phyloP scores from a whole-genome alignment of 768 basidiomycete genomes.

The Favolaschia claudopus region DNA sequence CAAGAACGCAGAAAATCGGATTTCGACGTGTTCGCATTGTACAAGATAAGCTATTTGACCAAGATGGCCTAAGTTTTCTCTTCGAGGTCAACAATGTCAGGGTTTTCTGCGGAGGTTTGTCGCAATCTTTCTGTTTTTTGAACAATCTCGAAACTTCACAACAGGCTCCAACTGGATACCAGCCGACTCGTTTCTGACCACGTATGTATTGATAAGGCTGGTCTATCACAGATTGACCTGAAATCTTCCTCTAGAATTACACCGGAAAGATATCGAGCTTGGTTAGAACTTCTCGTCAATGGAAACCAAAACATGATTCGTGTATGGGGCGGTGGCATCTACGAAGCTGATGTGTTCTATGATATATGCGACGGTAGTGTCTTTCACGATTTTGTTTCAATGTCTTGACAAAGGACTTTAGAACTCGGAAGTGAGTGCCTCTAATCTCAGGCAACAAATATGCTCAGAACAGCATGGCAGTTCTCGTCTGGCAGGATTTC shows the following conservation, averaged over 20 bases:
- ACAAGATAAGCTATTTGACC: slow-evolving; percentile 79
- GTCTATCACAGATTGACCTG: not conserved
- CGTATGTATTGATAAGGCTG: slow-evolving; percentile 49
- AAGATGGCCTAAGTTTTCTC: slow-evolving; percentile 83
- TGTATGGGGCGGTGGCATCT: slow-evolving; percentile 95
- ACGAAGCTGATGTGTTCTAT: slow-evolving; percentile 85
- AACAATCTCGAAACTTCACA: not conserved
- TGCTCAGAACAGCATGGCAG: slow-evolving; percentile 44
- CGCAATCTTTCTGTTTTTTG: not conserved
- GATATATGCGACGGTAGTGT: slow-evolving; percentile 77
- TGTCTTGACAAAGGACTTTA: slow-evolving; percentile 31
- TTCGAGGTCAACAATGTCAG: slow-evolving; percentile 92
- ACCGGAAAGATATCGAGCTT: slow-evolving; percentile 69
- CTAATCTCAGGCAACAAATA: not conserved
- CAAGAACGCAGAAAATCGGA: slow-evolving; percentile 65
- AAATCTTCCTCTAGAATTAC: slow-evolving; percentile 43
- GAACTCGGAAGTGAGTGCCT: slow-evolving; percentile 66
- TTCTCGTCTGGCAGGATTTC: slow-evolving; percentile 98
- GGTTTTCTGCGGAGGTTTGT: slow-evolving; percentile 84
- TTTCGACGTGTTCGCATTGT: slow-evolving; percentile 84
- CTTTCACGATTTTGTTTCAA: not conserved
- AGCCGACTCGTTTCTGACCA: slow-evolving; percentile 88
- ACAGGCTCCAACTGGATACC: slow-evolving; percentile 94
- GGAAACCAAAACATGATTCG: slow-evolving; percentile 95
- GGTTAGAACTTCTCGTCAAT: slow-evolving; percentile 85